Evolutionary conservation across 345 rosid genomes (phyloP), one percentile per base, ranked within the genome.

Genomic region (Hirschfeldia incana): DNA sequence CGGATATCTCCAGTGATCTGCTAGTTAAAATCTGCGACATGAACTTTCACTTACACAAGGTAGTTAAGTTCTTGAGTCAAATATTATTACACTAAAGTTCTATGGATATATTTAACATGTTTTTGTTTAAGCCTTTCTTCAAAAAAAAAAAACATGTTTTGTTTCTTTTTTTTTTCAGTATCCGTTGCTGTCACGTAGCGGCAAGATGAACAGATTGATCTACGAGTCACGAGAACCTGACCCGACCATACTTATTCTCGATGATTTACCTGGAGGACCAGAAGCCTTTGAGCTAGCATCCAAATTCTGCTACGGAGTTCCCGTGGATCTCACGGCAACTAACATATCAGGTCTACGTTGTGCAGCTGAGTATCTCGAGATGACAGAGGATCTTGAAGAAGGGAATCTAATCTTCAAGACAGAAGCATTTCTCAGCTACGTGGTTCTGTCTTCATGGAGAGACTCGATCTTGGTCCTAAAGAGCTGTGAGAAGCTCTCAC

Each of bases 311-410:
- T 51, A 51, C 21, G 58, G 58, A n/a, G 58, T 51, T 51, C 58
- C 58, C 58, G 58, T 51, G 58, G 58, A 51, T 51, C 58, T 51
- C 58, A 51, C 58, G 58, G 58, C 58, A 51, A 51, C 58, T 51
- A 51, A 51, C 58, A 51, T 51, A 51, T 51, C 58, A 51, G 58
- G 58, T 51, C 21, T 51, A 51, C 58, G 58, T 51, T 51, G 58
- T 6, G 26, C 58, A 51, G 58, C 58, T 51, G 58, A 51, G 58
- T 51, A 51, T 51, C 58, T 51, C 16, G 58, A 51, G 58, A 51
- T 51, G 58, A 51, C 58, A 51, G 58, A 51, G 21, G 58, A 51
- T 51, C 58, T 51, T 15, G 58, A 51, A 3, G 58, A 51, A 51
- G 58, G 58, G 58, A 51, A 51, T n/a, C 21, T 51, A 5, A 51